Base-by-base conservation (phyloP, 2,329 filamentous ascomycete species). In the Exophiala calicioides region DNA sequence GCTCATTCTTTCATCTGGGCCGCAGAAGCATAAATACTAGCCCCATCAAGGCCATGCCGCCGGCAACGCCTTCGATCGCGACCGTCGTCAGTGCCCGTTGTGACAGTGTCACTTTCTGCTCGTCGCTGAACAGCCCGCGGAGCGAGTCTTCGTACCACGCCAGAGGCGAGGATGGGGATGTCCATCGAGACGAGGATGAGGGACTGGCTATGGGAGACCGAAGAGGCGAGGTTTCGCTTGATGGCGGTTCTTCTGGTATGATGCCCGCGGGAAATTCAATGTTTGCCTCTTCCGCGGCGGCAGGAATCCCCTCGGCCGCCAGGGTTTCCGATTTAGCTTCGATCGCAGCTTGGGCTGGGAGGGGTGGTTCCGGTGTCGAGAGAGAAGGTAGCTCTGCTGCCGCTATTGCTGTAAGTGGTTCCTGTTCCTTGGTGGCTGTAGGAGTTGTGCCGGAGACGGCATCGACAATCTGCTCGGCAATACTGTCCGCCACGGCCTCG, bases 71-170 rank as follows among this genome's bases (percentile, higher is more conserved):
- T 66, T 90, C 80, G 26, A 88, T 68, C 37, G 79, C 83, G 56
- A 87, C 70, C n/a, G 84, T 67, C 2, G 86, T 88, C 23, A 85
- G 69, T 59, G 90, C 86, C 41, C 80, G 77, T 73, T 87, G 86
- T 32, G 79, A 78, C 52, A 88, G 60, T 37, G 77, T 72, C 59
- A 89, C 71, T 23, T 45, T 42, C 51, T 68, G 70, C 56, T 81
- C 74, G 45, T 88, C 81, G 65, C 85, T 88, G 67, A 77, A 80
- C 12, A 88, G 65, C 53, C 88, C 83, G 30, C 69, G 60, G 4
- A 78, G 58, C 3, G 69, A 70, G 5, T 72, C 68, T 58, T 69
- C 75, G 73, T 79, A 81, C 39, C 64, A 64, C 44, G 68, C 65
- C 24, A 67, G 49, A 5, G 64, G 64, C 2, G 62, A 57, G 12